Evolutionary conservation across 345 rosid species (phyloP), one percentile per base, ranked within the genome.

Genomic region (Laguncularia racemosa): DNA sequence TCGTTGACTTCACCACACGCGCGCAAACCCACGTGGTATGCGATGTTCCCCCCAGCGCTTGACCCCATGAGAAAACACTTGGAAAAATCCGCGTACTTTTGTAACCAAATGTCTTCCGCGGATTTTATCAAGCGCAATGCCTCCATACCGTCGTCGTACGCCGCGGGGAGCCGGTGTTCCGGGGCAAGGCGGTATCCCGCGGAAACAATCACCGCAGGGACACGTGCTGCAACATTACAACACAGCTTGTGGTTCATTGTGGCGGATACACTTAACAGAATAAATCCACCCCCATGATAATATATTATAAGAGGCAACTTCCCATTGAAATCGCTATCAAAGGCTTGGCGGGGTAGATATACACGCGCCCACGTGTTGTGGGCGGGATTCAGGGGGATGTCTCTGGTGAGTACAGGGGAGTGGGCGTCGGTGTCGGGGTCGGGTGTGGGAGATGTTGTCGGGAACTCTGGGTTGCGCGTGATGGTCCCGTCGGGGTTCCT

Each of bases 261-360:
- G 0, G 70, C 12, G 49, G 73, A 78, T 1, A 80, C 73, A 58
- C 75, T 75, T 50, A 56, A 9, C 17, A 60, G 7, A 50, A 84
- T n/a, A 74, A 85, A 85, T 2, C 87, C 91, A 13, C 91, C 89
- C 8, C 82, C 91, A 46, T 84, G 91, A 73, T 59, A 80, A 57
- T 72, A 80, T 20, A 86, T 67, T 0, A 86, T 15, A 63, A 86
- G 69, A 15, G 96, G 95, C 13, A 89, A 70, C 48, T 76, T 79
- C 10, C 17, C 43, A 28, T 16, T 16, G 13, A 7, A 14, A 19
- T 4, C 4, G 23, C 28, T 56, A 17, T 5, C 46, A 3, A 58
- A 53, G 13, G 59, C 15, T 20, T 57, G 14, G 16, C 68, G 50
- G 33, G 81, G 72, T 1, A 75, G 46, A 64, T 57, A 78, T 15